Percentiles rank a stretch among this genome's conserved stretches.
phyloP scores from a whole-genome alignment of 169 alveolate species.

The Plasmodium gaboni region DNA sequence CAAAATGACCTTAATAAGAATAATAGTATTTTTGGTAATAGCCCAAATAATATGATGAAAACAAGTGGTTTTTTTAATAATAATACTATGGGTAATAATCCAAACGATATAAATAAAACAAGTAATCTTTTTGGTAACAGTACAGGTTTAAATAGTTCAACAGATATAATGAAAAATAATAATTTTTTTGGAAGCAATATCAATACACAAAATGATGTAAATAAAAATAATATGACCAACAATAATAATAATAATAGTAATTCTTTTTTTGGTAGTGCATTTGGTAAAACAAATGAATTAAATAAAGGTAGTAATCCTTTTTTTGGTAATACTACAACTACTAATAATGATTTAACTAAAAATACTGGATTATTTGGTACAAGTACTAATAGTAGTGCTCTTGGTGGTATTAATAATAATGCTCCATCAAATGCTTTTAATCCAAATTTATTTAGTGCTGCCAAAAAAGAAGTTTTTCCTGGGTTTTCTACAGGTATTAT shows the following conservation, averaged over 20 bases:
- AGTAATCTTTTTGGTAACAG: neutral
- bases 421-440: slow-evolving; percentile 47
- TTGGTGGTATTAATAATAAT: slow-evolving; percentile 6
- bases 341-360: too few relatives aligned
- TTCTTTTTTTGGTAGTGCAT: slow-evolving; percentile 29
- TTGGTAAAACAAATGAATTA: slow-evolving; percentile 7
- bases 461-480: slow-evolving; percentile 70
- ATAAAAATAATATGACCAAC: slow-evolving; percentile 7
- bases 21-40: slow-evolving; percentile 19
- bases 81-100: neutral
- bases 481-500: slow-evolving; percentile 49
- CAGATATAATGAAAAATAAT: slow-evolving; percentile 10
- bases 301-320: slow-evolving; percentile 41
- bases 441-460: slow-evolving; percentile 69
- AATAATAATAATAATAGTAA: slow-evolving; percentile 37
- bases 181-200: slow-evolving; percentile 10
- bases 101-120: slow-evolving; percentile 11
- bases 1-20: slow-evolving; percentile 16
- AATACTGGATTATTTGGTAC: too few relatives aligned
- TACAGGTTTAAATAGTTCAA: slow-evolving; percentile 9
- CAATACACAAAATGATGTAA: slow-evolving; percentile 23
- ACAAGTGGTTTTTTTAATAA: neutral
- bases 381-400: neutral
- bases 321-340: slow-evolving; percentile 24
- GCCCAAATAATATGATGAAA: neutral